Conservation (phyloP, 2,329 filamentous ascomycete genomes). For the Penicillium italicum region DNA sequence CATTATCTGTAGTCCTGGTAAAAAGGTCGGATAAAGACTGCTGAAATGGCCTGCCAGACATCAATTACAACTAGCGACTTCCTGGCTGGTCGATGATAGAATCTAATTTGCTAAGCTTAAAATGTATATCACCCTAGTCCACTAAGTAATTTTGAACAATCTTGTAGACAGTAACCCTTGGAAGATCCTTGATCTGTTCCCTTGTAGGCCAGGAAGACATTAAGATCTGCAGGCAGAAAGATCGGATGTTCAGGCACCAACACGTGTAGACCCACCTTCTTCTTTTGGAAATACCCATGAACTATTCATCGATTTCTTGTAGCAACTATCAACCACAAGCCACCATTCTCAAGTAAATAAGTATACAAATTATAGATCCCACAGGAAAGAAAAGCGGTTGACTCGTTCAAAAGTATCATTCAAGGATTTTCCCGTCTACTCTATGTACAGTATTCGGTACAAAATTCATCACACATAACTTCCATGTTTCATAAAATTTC, state of each 20-base stretch:
- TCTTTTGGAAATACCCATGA: not conserved
- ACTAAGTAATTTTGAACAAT: not conserved
- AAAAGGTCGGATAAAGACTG: not conserved
- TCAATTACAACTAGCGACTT: not conserved
- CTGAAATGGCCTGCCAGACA: not conserved
- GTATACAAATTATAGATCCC: no score
- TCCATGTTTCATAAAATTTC: conserved; percentile 7
- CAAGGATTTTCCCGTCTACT: not conserved
- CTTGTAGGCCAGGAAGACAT: not conserved
- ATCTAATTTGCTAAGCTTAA: not conserved
- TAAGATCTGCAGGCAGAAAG: not conserved
- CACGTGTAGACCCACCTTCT: not conserved
- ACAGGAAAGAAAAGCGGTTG: not conserved
- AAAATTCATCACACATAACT: conserved; percentile 2
- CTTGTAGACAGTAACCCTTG: not conserved
- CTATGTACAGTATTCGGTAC: not conserved
- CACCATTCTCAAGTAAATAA: not conserved
- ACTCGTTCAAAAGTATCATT: not conserved
- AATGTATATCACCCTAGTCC: not conserved
- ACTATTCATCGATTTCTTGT: not conserved
- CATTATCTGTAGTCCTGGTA: not conserved
- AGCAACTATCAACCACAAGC: no score
- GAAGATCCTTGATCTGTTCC: not conserved
- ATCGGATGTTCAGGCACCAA: not conserved
- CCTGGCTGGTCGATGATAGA: not conserved